A percentile compares a stretch with the other conserved stretches of the same genome.
Evolutionary conservation across 257 asterid species (phyloP).

Genomic region (Handroanthus guayacan): DNA sequence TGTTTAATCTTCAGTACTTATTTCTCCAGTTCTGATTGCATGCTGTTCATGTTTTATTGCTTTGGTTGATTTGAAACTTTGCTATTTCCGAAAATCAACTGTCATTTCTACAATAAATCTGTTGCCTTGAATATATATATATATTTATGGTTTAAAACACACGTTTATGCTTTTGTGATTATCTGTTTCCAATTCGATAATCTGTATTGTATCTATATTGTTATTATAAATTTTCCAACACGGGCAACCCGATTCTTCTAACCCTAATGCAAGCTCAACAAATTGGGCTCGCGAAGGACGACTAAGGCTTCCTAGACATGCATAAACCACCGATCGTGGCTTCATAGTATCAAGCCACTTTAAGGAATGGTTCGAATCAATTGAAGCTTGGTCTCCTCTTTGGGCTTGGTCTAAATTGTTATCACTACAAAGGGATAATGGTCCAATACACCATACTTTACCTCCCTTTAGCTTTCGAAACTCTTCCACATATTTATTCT

Average conservation of each 20-base stretch:
- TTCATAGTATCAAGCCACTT: slow-evolving; percentile 53
- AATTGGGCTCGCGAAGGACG: slow-evolving; percentile 44
- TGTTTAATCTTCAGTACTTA: too few species aligned
- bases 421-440: slow-evolving; percentile 50
- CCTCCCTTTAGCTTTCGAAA: slow-evolving; percentile 35
- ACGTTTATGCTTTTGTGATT: too few species aligned
- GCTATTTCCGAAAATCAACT: too few species aligned
- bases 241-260: slow-evolving; percentile 43
- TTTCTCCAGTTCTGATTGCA: too few species aligned
- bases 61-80: too few species aligned
- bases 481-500: slow-evolving; percentile 32
- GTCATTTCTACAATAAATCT: too few species aligned
- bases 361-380: slow-evolving; percentile 36
- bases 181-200: too few species aligned
- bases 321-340: slow-evolving; percentile 47
- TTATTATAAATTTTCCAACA: too few species aligned
- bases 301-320: slow-evolving; percentile 59
- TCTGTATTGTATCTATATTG: too few species aligned
- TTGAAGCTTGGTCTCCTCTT: slow-evolving; percentile 47
- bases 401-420: slow-evolving; percentile 42
- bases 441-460: slow-evolving; percentile 54
- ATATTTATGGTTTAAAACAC: too few species aligned
- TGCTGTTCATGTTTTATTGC: too few species aligned
- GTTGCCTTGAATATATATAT: too few species aligned
- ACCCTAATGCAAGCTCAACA: slow-evolving; percentile 55